A percentile compares a stretch with the other conserved stretches of the same genome.
Conservation (phyloP, 108 stramenopile genomes). For the Chaetoceros tenuissimus region DNA sequence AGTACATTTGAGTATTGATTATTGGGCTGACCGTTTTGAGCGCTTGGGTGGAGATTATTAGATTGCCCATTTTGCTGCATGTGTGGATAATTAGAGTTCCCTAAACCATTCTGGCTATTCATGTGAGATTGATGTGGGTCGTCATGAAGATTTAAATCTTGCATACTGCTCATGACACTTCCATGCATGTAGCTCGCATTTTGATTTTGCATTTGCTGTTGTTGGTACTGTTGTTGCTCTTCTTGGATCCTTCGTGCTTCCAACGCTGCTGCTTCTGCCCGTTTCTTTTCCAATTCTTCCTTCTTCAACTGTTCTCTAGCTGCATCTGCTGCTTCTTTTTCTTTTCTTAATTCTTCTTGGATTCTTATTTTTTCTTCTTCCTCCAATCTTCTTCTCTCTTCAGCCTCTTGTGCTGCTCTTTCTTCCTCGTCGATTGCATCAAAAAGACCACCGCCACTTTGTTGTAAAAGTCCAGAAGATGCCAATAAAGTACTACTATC, state of each 20-base stretch:
- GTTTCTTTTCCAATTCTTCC: constrained; percentile 24
- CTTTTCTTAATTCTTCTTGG: constrained; percentile 12
- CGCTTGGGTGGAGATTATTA: not conserved
- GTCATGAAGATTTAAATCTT: not conserved
- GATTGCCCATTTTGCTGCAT: constrained; percentile 4
- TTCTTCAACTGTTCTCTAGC: constrained; percentile 11
- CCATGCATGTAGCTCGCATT: not conserved
- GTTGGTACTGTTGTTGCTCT: constrained; percentile 15
- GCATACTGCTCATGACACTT: constrained; percentile 3
- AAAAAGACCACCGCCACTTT: constrained; percentile 42
- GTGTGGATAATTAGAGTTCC: not conserved
- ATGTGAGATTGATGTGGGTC: constrained; percentile 7
- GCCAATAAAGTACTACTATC: not conserved
- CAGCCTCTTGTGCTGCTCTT: constrained; percentile 11
- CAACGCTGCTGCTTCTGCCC: constrained; percentile 11
- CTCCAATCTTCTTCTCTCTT: constrained; percentile 1
- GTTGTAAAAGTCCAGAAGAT: constrained; percentile 17
- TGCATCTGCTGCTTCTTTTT: constrained; percentile 10
- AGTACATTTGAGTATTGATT: not conserved
- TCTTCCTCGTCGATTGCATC: constrained; percentile 46
- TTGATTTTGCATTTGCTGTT: constrained; percentile 17
- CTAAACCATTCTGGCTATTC: not conserved
- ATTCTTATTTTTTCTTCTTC: constrained; percentile 3
- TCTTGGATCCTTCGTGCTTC: not conserved
- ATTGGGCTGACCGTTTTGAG: not conserved